Evolutionary conservation across 257 asterid species (phyloP).

Genomic region (Solanum microdontum): DNA sequence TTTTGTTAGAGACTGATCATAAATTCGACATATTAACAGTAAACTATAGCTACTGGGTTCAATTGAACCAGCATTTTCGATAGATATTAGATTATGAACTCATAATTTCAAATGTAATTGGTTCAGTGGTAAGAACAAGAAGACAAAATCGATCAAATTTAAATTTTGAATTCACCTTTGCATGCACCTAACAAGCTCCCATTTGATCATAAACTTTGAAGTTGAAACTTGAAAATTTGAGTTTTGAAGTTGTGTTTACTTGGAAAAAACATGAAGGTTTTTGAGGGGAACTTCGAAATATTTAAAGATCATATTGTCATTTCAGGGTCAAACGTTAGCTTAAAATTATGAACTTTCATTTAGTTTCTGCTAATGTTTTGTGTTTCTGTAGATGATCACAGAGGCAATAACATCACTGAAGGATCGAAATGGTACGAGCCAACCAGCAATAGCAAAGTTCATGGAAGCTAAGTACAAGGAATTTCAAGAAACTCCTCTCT

Average conservation of each 20-base stretch:
- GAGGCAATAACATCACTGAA: slow-evolving; percentile 52
- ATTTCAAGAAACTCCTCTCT: slow-evolving; percentile 31
- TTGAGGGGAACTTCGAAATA: not conserved
- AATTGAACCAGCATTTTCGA: not conserved
- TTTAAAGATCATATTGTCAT: not conserved
- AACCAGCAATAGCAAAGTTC: slow-evolving; percentile 50
- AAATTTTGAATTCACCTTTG: not conserved
- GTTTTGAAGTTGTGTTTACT: not conserved
- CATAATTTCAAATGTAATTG: not conserved
- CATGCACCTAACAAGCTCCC: not conserved
- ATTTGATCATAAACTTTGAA: not conserved
- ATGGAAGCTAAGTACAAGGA: slow-evolving; percentile 28
- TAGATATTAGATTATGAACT: not conserved
- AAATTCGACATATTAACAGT: not conserved
- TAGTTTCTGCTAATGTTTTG: not conserved
- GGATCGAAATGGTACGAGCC: slow-evolving; percentile 52
- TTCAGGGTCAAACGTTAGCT: not conserved
- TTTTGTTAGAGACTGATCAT: not conserved
- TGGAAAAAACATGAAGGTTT: not conserved
- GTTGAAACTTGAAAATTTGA: too few species aligned
- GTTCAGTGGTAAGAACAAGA: not conserved
- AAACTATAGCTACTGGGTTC: not conserved
- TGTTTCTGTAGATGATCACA: slow-evolving; percentile 26
- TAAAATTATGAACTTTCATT: not conserved
- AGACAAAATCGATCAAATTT: not conserved